A percentile compares a stretch with the other conserved stretches of the same genome.
Evolutionary conservation across 139 green algal genomes (phyloP).

Genomic region (Asterochloris sp.): DNA sequence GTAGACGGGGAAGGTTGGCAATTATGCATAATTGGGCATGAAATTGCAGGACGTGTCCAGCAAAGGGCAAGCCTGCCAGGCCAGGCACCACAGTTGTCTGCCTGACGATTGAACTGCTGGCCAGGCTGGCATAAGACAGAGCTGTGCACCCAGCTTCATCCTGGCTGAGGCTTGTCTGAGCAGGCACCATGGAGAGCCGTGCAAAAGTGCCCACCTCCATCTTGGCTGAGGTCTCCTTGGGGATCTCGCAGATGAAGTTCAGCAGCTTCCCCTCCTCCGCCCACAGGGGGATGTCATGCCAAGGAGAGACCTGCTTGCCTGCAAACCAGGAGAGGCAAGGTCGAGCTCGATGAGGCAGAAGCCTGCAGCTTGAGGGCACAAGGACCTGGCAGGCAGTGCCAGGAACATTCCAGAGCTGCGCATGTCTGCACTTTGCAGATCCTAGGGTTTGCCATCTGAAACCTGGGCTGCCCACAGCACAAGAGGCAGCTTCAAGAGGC

Average conservation of each 20-base stretch:
- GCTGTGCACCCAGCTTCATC: too few species aligned
- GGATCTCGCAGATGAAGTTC: slow-evolving; percentile 99
- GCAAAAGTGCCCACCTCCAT: slow-evolving; percentile 94
- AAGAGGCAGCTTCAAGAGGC: not conserved
- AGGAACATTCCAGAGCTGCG: not conserved
- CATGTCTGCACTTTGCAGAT: not conserved
- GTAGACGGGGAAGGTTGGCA: too few species aligned
- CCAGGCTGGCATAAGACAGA: too few species aligned
- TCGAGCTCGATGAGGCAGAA: too few species aligned
- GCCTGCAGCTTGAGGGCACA: not conserved
- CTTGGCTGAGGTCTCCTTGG: slow-evolving; percentile 97
- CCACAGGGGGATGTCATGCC: slow-evolving; percentile 97
- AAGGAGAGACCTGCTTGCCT: slow-evolving; percentile 73
- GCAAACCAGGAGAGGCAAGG: not conserved
- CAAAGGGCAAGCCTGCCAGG: too few species aligned
- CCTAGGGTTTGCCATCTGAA: not conserved
- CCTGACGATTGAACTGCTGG: too few species aligned
- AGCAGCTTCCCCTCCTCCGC: slow-evolving; percentile 73
- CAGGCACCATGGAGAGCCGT: too few species aligned
- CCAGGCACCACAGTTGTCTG: too few species aligned
- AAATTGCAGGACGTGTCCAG: too few species aligned
- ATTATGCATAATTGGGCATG: too few species aligned
- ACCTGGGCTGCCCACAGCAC: not conserved
- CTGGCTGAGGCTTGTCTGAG: too few species aligned
- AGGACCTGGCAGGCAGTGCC: not conserved